Evolutionary conservation across 2,329 filamentous ascomycete species (phyloP), one percentile per base, ranked within the genome.

Genomic region (Sarocladium kiliense): DNA sequence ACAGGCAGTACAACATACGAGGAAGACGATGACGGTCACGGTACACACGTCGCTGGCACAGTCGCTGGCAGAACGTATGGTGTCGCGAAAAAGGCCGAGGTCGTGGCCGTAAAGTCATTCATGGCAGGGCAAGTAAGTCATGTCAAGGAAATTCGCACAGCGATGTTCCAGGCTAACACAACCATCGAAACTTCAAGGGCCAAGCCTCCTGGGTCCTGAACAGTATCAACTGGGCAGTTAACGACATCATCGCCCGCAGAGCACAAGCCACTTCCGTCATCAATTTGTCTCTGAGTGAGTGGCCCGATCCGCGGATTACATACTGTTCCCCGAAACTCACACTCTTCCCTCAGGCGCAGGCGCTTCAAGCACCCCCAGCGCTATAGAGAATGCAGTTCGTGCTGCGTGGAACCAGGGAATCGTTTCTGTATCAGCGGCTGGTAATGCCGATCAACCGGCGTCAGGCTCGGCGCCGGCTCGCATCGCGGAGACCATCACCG

Each of bases 21-120:
- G 2, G 77, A 81, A 56, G 78, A 81, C 56, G 71, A 76, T 57
- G 77, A 81, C 57, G 80, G 80, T 10, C 80, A 84, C 66, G 80
- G 80, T 39, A 79, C 74, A 36, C 81, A 83, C 67, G 77, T 81
- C 19, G 74, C 78, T 2, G 80, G 79, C 21, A 83, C 79, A 2
- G 75, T 81, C 39, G 80, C 71, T n/a, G 77, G 78, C n/a, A 70
- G 66, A 47, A 81, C 76, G 1, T 82, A 78, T 55, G 80, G 81
- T 59, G 78, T 83, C 2, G 77, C 79, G 62, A 83, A 83, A 71
- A 76, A 76, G 53, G 75, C 74, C 51, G 68, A 70, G 53, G 65
- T 82, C 37, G 65, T 80, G 36, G 77, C 72, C 41, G 78, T 82
- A 64, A 82, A 82, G 71, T 77, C 78, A 27, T 72, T 78, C 51